A percentile compares a stretch with the other conserved stretches of the same genome.
Conservation (phyloP, 2,329 filamentous ascomycete species). For the Colletotrichum camelliae region DNA sequence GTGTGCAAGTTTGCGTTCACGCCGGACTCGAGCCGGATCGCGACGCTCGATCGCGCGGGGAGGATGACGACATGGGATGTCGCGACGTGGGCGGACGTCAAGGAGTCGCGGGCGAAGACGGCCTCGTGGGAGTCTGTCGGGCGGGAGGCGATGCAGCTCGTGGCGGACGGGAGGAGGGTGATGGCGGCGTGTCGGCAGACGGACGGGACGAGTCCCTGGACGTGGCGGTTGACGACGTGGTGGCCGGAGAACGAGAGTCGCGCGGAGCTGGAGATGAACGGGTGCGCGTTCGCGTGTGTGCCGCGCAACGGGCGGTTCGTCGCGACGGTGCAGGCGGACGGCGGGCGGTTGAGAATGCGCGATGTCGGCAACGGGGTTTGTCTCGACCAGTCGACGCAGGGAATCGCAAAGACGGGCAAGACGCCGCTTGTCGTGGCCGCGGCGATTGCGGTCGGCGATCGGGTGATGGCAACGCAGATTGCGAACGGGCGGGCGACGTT, state of each 20-base stretch:
- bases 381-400: constrained; percentile 17
- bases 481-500: constrained; percentile 2
- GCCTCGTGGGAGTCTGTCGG: neutral
- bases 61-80: neutral
- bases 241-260: constrained; percentile 3
- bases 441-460: neutral
- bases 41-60: neutral
- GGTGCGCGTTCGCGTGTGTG: constrained; percentile 1
- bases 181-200: neutral
- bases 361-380: constrained; percentile 5
- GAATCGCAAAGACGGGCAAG: constrained; percentile 13
- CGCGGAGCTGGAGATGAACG: constrained; percentile 11
- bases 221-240: constrained; percentile 10
- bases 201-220: neutral
- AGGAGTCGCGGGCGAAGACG: constrained; percentile 1
- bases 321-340: constrained; percentile 12
- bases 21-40: neutral
- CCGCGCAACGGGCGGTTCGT: neutral
- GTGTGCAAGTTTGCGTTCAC: neutral
- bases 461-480: constrained; percentile 7
- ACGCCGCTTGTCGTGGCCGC: neutral
- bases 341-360: constrained; percentile 4
- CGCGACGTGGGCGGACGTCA: neutral
- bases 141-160: constrained; percentile 3
- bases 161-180: neutral